Base-by-base conservation (phyloP, 1,284 basidiomycete genomes). In the Vanrija pseudolonga region DNA sequence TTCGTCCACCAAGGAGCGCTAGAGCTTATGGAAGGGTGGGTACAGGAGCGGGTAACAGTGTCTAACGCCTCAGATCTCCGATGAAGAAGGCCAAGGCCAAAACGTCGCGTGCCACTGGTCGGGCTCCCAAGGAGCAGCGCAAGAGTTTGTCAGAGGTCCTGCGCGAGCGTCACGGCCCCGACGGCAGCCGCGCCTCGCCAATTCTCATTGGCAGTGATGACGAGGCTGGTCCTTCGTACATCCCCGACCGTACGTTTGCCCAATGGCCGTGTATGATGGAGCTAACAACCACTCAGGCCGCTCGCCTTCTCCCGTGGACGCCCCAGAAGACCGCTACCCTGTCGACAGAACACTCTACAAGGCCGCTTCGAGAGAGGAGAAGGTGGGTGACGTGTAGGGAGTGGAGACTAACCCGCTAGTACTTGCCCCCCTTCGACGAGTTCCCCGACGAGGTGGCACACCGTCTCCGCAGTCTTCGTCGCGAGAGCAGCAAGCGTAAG, bases 1-100 rank as follows among this genome's bases (percentile, higher is more conserved):
- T 96, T 94, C 67, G 92, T 97, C 19, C 89, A 87, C 14, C 83
- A 83, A 23, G 91, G 91, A 0, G 85, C 89, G 59, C 86, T 95
- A 7, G 89, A 90, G 5, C 73, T 94, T n/a, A 77, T 72, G 55
- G 69, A 68, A 45, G 70, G 72, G 69, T 72, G 43, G 37, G 70
- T 64, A n/a, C 20, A 24, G 11, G 17, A 17, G 8, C 8, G 20
- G 28, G 32, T 48, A 18, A 18, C 40, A 11, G 23, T 22, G 20
- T 39, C 45, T 44, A 47, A 20, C 26, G 45, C 24, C 0, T 11
- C 47, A 61, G 59, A 24, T 60, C 58, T 22, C 55, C 58, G 17
- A 36, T 6, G 39, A 19, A 41, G 22, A 46, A 48, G 46, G 28
- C 47, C 19, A 56, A 52, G 40, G 55, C 56, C 28, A 59, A 56